Percentiles rank a stretch among this genome's conserved stretches.
Evolutionary conservation across 1,139 yeast species (phyloP).

Genomic region (Sugiyamaella pinicola): DNA sequence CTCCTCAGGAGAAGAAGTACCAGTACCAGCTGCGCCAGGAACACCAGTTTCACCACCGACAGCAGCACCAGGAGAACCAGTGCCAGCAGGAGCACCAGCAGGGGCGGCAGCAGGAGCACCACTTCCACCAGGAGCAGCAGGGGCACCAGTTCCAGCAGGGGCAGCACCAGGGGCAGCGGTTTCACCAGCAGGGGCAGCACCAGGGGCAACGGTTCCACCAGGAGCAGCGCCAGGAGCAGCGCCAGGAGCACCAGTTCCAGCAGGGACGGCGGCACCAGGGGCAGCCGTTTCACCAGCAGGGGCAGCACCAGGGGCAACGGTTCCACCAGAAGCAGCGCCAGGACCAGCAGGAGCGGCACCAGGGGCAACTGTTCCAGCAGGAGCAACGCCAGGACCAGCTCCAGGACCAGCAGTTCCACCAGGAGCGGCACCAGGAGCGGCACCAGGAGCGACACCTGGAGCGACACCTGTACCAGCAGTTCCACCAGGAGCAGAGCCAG

Average conservation of each 20-base stretch:
- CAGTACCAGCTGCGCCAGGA: constrained; percentile 6
- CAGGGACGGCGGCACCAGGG: constrained; percentile 10
- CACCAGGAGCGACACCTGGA: constrained; percentile 6
- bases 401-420: neutral
- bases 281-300: constrained; percentile 2
- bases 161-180: constrained; percentile 12
- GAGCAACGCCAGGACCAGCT: constrained; percentile 1
- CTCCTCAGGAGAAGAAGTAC: constrained; percentile 6
- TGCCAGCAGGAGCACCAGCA: constrained; percentile 3
- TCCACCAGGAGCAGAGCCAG: neutral
- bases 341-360: constrained; percentile 11
- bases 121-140: constrained; percentile 13
- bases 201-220: constrained; percentile 8
- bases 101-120: constrained; percentile 11
- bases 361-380: constrained; percentile 8
- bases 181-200: neutral
- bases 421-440: constrained; percentile 9
- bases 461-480: too few relatives aligned
- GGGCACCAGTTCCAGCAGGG: constrained; percentile 1
- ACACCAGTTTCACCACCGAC: too few relatives aligned
- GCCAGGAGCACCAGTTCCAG: constrained; percentile 5
- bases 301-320: constrained; percentile 8
- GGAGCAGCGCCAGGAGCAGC: constrained; percentile 15
- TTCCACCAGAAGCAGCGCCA: constrained; percentile 5
- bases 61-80: too few relatives aligned